Percentiles rank a stretch among this genome's conserved stretches.
Evolutionary conservation across 2,329 filamentous ascomycete genomes (phyloP).

Genomic region (Diaporthe nobilis): DNA sequence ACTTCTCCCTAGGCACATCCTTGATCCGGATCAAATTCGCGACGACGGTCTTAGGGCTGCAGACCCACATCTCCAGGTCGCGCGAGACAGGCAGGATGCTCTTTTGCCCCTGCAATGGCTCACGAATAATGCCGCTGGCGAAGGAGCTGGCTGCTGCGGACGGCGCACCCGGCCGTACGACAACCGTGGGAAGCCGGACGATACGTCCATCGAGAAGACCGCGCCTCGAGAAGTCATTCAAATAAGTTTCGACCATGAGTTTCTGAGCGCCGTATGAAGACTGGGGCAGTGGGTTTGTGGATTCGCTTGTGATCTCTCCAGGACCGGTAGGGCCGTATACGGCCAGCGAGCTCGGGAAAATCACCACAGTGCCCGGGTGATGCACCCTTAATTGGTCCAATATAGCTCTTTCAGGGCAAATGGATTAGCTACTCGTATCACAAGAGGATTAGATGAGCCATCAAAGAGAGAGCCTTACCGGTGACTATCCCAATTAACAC

Average conservation of each 20-base stretch:
- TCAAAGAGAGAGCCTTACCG: background rate
- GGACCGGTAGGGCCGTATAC: constrained; percentile 62
- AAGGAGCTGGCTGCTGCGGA: constrained; percentile 73
- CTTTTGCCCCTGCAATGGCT: constrained; percentile 65
- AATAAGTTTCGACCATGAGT: constrained; percentile 70
- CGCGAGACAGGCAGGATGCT: constrained; percentile 59
- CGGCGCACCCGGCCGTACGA: constrained; percentile 71
- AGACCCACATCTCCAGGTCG: constrained; percentile 61
- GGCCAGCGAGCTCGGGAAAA: constrained; percentile 72
- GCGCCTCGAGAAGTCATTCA: constrained; percentile 65
- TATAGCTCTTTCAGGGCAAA: constrained; percentile 48
- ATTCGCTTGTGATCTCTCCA: constrained; percentile 59
- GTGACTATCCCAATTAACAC: constrained; percentile 7
- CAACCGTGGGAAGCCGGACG: constrained; percentile 58
- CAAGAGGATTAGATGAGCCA: background rate
- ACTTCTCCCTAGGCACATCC: constrained; percentile 54
- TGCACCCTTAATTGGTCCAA: constrained; percentile 63
- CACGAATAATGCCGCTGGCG: constrained; percentile 72
- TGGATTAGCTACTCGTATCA: background rate
- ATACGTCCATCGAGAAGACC: constrained; percentile 68
- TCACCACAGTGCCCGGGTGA: constrained; percentile 65
- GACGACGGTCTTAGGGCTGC: constrained; percentile 61
- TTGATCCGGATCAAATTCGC: constrained; percentile 60
- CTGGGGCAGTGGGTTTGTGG: constrained; percentile 65
- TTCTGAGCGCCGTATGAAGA: constrained; percentile 74